Conservation (phyloP, 139 green algal species). For the Gonium pectorale region DNA sequence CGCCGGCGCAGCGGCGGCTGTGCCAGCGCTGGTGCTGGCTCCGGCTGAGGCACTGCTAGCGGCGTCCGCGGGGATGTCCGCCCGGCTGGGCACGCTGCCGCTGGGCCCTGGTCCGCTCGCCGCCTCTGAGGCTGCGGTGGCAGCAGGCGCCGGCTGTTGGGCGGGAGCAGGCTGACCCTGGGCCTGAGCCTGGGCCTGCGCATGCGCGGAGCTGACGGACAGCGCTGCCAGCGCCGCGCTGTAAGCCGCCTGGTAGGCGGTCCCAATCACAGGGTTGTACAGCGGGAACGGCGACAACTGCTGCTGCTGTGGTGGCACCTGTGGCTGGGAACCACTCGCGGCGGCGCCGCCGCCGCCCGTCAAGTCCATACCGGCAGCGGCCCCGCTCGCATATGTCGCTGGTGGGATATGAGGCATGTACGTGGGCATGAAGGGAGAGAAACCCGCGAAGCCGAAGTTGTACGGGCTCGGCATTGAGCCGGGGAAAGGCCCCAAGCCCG, state of each 20-base stretch:
- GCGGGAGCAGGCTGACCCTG: background rate
- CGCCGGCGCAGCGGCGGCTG: slow-evolving; percentile 28
- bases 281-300: slow-evolving; percentile 9
- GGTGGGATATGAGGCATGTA: no score
- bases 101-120: background rate
- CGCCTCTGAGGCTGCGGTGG: background rate
- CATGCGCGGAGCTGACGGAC: background rate
- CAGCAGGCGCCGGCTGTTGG: slow-evolving; percentile 7
- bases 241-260: slow-evolving; percentile 68
- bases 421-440: background rate
- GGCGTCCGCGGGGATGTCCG: background rate
- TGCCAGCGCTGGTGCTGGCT: slow-evolving; percentile 20
- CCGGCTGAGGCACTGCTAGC: background rate
- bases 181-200: background rate
- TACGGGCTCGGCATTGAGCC: background rate
- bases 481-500: background rate
- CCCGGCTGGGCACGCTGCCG: background rate
- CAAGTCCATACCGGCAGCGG: no score
- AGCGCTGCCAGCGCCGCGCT: slow-evolving; percentile 51
- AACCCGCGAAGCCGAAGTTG: background rate
- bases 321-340: background rate
- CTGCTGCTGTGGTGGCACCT: background rate
- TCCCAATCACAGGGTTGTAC: slow-evolving; percentile 55
- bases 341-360: no score
- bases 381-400: no score